Percentiles rank a stretch among this genome's conserved stretches.
Evolutionary conservation across 495 filamentous ascomycete genomes (phyloP).

Genomic region (Viridothelium virens): DNA sequence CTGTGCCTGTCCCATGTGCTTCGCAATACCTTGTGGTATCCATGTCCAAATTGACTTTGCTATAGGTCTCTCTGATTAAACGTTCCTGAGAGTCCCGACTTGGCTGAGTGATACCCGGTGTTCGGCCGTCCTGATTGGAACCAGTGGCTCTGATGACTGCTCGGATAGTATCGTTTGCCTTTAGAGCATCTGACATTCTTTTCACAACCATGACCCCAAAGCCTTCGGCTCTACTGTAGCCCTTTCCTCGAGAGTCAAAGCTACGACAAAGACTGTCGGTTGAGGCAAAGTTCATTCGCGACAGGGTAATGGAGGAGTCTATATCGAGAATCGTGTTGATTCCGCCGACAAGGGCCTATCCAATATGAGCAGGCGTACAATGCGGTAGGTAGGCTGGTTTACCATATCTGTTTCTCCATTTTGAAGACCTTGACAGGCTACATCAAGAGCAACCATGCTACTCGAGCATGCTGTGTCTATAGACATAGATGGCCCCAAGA

Average conservation of each 20-base stretch:
- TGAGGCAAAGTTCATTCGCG: slow-evolving; percentile 18
- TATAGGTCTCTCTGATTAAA: slow-evolving; percentile 13
- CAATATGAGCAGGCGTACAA: neutral
- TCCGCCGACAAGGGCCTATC: slow-evolving; percentile 42
- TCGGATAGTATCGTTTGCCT: slow-evolving; percentile 35
- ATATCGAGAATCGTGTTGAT: slow-evolving; percentile 22
- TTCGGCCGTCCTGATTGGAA: slow-evolving; percentile 15
- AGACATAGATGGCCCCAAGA: slow-evolving; percentile 41
- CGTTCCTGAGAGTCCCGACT: slow-evolving; percentile 1
- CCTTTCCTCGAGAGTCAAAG: slow-evolving; percentile 16
- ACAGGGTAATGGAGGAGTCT: slow-evolving; percentile 20
- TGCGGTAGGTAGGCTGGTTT: neutral
- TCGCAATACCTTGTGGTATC: slow-evolving; percentile 31
- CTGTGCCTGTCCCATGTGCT: slow-evolving; percentile 49
- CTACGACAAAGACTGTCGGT: slow-evolving; percentile 4
- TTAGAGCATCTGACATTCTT: slow-evolving; percentile 32
- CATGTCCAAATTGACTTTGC: slow-evolving; percentile 28
- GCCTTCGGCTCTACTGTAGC: slow-evolving; percentile 38
- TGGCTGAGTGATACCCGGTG: slow-evolving; percentile 14
- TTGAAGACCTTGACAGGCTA: neutral
- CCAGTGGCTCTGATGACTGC: slow-evolving; percentile 19
- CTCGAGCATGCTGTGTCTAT: slow-evolving; percentile 50
- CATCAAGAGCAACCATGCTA: slow-evolving; percentile 14
- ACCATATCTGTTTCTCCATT: neutral
- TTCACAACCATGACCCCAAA: slow-evolving; percentile 36